Percentiles rank a stretch among this genome's conserved stretches.
phyloP scores from a whole-genome alignment of 768 basidiomycete species.

The Leccinum subgranulosum region DNA sequence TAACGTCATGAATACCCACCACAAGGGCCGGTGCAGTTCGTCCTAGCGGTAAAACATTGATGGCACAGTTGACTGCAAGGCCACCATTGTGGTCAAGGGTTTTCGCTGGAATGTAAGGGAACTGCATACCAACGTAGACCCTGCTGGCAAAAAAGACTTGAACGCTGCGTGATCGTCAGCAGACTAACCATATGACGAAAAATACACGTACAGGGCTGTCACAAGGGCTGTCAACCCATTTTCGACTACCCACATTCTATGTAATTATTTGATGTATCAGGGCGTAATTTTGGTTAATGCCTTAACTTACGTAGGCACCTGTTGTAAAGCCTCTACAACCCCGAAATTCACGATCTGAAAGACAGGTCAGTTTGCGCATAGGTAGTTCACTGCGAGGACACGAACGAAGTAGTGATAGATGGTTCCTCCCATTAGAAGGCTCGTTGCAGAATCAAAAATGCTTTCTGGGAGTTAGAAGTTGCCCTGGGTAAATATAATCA shows the following conservation, averaged over 20 bases:
- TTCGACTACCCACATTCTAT: slow-evolving; percentile 17
- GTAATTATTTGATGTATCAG: background rate
- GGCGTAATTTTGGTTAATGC: background rate
- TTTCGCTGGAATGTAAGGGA: background rate
- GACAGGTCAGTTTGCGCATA: background rate
- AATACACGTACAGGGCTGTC: slow-evolving; percentile 12
- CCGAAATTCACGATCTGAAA: slow-evolving; percentile 14
- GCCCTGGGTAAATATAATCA: background rate
- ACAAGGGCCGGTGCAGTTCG: slow-evolving; percentile 9
- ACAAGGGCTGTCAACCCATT: slow-evolving; percentile 13
- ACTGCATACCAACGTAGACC: slow-evolving; percentile 7
- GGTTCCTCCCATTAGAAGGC: slow-evolving; percentile 15
- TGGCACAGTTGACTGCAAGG: slow-evolving; percentile 3
- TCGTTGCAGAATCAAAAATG: slow-evolving; percentile 16
- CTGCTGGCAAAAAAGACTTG: slow-evolving; percentile 14
- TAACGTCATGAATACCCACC: slow-evolving; percentile 1
- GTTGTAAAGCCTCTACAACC: slow-evolving; percentile 1
- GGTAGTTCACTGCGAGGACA: background rate
- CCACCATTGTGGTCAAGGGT: background rate
- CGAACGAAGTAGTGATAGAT: slow-evolving; percentile 20
- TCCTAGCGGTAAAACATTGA: slow-evolving; percentile 9
- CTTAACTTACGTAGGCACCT: slow-evolving; percentile 8
- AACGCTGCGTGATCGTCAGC: slow-evolving; percentile 7
- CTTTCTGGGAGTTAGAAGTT: slow-evolving; percentile 6
- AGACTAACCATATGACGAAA: background rate